Conservation (phyloP, 2,329 filamentous ascomycete species). For the Stylonectria norvegica region DNA sequence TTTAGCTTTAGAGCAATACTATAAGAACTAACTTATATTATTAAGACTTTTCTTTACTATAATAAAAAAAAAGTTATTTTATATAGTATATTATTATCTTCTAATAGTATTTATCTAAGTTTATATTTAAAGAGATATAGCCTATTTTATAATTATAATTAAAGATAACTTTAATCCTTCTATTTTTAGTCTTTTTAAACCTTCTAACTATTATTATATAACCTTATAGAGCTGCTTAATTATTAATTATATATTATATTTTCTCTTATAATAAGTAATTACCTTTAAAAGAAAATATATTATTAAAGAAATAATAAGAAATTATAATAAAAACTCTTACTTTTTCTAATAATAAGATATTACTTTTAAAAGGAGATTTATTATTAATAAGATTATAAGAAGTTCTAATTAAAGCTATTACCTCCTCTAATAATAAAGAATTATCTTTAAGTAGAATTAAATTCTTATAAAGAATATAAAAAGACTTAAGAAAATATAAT, state of each 20-base stretch:
- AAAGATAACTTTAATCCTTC: background rate
- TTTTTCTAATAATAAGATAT: too few species aligned
- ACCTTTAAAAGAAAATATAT: background rate
- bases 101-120: background rate
- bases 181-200: background rate
- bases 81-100: slow-evolving; percentile 1
- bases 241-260: background rate
- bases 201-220: background rate
- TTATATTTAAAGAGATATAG: background rate
- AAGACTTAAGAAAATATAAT: background rate
- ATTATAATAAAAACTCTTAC: background rate
- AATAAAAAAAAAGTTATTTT: slow-evolving; percentile 1
- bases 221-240: background rate
- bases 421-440: too few species aligned
- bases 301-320: background rate
- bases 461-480: too few species aligned
- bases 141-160: background rate
- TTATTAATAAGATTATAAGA: too few species aligned
- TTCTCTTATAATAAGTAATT: background rate
- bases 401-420: too few species aligned
- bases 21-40: background rate
- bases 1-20: background rate
- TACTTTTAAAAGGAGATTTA: too few species aligned
- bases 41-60: background rate
- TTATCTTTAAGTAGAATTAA: too few species aligned